Evolutionary conservation across 1,284 basidiomycete species (phyloP).

Genomic region (Malassezia dermatis): DNA sequence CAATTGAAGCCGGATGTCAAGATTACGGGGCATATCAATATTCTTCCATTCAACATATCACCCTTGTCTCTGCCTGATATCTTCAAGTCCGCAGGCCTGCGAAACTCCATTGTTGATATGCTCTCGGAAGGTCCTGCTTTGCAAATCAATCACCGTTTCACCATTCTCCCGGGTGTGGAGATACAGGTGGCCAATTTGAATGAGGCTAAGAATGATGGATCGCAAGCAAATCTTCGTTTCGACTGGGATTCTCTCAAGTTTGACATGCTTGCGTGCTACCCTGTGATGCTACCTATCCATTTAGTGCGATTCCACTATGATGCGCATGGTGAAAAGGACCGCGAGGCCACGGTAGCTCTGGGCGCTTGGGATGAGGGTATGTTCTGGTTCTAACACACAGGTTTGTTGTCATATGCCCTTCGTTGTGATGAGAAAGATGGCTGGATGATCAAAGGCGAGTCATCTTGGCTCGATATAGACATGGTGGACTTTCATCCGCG

Average conservation of each 20-base stretch:
- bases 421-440: not conserved
- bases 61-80: constrained; percentile 1
- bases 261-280: constrained; percentile 15
- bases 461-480: constrained; percentile 8
- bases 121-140: constrained; percentile 6
- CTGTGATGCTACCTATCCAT: constrained; percentile 14
- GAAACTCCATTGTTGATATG: constrained; percentile 9
- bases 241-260: constrained; percentile 11
- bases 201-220: not conserved
- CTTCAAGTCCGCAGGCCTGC: constrained; percentile 1
- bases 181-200: constrained; percentile 15
- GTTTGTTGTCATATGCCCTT: constrained; percentile 11
- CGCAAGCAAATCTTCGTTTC: constrained; percentile 3
- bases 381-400: not conserved
- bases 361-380: constrained; percentile 14
- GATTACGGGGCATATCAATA: constrained; percentile 1
- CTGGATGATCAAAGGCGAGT: constrained; percentile 6
- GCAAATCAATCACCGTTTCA: constrained; percentile 11
- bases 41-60: constrained; percentile 15
- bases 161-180: constrained; percentile 13
- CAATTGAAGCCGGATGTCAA: constrained; percentile 13
- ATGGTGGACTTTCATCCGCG: constrained; percentile 16
- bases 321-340: constrained; percentile 4
- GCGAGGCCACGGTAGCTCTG: constrained; percentile 11
- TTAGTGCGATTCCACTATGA: constrained; percentile 14